A percentile compares a stretch with the other conserved stretches of the same genome.
Conservation (phyloP, 306 rosid species). For the Myrica gale region DNA sequence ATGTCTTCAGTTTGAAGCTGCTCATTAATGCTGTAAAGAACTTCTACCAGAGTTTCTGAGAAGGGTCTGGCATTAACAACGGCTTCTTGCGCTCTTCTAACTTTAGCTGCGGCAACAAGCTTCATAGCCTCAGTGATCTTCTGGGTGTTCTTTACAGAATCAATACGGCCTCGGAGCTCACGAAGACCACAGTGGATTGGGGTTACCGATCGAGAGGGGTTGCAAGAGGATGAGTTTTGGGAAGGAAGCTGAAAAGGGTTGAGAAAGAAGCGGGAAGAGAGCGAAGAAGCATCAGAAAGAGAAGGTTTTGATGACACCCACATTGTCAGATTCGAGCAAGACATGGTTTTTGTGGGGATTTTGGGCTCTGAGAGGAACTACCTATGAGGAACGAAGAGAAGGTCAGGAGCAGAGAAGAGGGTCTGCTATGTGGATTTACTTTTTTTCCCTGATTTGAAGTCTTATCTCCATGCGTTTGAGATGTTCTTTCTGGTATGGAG, state of each 20-base stretch:
- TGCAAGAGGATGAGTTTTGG: constrained; percentile 34
- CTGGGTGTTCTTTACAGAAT: constrained; percentile 78
- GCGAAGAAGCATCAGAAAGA: constrained; percentile 58
- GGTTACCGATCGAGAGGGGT: constrained; percentile 33
- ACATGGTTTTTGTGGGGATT: constrained; percentile 26
- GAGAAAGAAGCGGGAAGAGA: constrained; percentile 56
- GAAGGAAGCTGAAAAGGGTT: constrained; percentile 68
- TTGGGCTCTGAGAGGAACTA: background rate
- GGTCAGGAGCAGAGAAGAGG: constrained; percentile 26
- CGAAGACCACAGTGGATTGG: constrained; percentile 65
- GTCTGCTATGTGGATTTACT: constrained; percentile 10
- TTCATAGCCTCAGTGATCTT: constrained; percentile 96
- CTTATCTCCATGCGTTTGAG: constrained; percentile 31
- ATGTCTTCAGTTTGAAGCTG: constrained; percentile 80
- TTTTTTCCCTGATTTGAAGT: constrained; percentile 1
- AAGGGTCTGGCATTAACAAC: constrained; percentile 87
- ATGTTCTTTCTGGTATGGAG: constrained; percentile 13
- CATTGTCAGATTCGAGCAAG: constrained; percentile 52
- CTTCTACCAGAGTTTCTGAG: constrained; percentile 81
- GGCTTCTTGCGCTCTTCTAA: constrained; percentile 93
- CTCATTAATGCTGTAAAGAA: constrained; percentile 89
- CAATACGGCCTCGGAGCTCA: constrained; percentile 72
- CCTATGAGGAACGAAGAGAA: background rate
- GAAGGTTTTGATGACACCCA: constrained; percentile 62
- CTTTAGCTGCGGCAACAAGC: constrained; percentile 94